A percentile compares a stretch with the other conserved stretches of the same genome.
Conservation (phyloP, 1,284 basidiomycete species). For the Xerocomus minutiporus region DNA sequence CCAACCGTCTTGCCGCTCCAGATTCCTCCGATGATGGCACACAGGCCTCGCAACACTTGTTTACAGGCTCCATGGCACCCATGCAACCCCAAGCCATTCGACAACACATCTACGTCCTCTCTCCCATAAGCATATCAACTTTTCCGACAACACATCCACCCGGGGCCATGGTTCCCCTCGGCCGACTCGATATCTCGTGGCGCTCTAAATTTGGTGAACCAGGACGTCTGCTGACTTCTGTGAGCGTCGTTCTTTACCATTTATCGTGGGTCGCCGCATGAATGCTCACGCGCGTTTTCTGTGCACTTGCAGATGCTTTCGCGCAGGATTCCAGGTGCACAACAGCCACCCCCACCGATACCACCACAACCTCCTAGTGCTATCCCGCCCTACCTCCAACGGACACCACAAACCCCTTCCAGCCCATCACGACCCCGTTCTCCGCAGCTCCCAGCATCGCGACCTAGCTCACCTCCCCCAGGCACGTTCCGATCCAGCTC, state of each 20-base stretch:
- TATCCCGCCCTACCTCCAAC: slow-evolving; percentile 67
- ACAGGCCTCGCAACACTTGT: slow-evolving; percentile 36
- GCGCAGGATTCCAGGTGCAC: slow-evolving; percentile 58
- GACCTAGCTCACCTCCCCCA: slow-evolving; percentile 42
- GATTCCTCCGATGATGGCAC: slow-evolving; percentile 18
- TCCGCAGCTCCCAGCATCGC: slow-evolving; percentile 47
- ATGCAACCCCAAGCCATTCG: slow-evolving; percentile 78
- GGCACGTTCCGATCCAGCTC: slow-evolving; percentile 48
- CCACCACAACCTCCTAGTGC: slow-evolving; percentile 58
- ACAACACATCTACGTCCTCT: slow-evolving; percentile 81
- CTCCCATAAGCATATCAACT: slow-evolving; percentile 44
- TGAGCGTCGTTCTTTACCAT: slow-evolving; percentile 18
- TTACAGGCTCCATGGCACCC: slow-evolving; percentile 58
- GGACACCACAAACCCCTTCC: slow-evolving; percentile 36
- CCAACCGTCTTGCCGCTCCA: slow-evolving; percentile 34
- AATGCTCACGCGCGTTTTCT: neutral
- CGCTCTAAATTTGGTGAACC: slow-evolving; percentile 75
- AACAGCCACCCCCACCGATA: slow-evolving; percentile 23
- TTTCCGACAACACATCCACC: slow-evolving; percentile 53
- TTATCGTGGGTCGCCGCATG: neutral
- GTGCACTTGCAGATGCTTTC: slow-evolving; percentile 53
- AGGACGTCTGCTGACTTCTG: slow-evolving; percentile 76
- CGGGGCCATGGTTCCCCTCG: slow-evolving; percentile 71
- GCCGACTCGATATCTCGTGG: slow-evolving; percentile 81
- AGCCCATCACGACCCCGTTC: slow-evolving; percentile 48